Percentiles rank a stretch among this genome's conserved stretches.
Conservation (phyloP, 2,329 filamentous ascomycete genomes). For the Zymoseptoria tritici region DNA sequence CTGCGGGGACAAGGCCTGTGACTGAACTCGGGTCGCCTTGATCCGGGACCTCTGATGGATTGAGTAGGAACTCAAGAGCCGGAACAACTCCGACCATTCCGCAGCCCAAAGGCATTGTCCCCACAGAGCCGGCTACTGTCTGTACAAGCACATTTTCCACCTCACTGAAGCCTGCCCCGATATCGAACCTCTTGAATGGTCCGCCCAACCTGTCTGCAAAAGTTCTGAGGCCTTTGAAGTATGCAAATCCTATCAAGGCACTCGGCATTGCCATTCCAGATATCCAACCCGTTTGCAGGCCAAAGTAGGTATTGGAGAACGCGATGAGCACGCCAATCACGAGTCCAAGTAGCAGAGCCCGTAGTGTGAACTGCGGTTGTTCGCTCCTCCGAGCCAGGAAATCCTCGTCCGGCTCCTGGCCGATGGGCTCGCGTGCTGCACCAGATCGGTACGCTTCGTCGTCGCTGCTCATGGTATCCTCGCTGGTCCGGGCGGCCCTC, state of each 20-base stretch:
- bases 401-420: slow-evolving; percentile 22
- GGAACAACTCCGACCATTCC: slow-evolving; percentile 94
- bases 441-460: slow-evolving; percentile 13
- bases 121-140: slow-evolving; percentile 89
- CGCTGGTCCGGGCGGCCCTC: background rate
- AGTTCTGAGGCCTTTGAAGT: slow-evolving; percentile 72
- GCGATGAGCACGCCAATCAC: slow-evolving; percentile 84
- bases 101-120: slow-evolving; percentile 92
- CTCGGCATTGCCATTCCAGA: slow-evolving; percentile 95
- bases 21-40: slow-evolving; percentile 10
- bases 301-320: slow-evolving; percentile 98
- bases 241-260: slow-evolving; percentile 86
- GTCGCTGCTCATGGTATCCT: slow-evolving; percentile 2
- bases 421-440: slow-evolving; percentile 20
- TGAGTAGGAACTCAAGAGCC: slow-evolving; percentile 79
- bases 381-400: slow-evolving; percentile 24
- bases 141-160: slow-evolving; percentile 96
- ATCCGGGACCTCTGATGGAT: slow-evolving; percentile 54
- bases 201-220: slow-evolving; percentile 53
- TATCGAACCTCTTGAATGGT: slow-evolving; percentile 15
- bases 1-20: background rate
- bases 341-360: slow-evolving; percentile 72
- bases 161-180: slow-evolving; percentile 65
- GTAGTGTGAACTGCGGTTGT: slow-evolving; percentile 63
- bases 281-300: slow-evolving; percentile 81